Evolutionary conservation across 2,329 filamentous ascomycete species (phyloP), one percentile per base, ranked within the genome.

Genomic region (Kalmusia sp.): DNA sequence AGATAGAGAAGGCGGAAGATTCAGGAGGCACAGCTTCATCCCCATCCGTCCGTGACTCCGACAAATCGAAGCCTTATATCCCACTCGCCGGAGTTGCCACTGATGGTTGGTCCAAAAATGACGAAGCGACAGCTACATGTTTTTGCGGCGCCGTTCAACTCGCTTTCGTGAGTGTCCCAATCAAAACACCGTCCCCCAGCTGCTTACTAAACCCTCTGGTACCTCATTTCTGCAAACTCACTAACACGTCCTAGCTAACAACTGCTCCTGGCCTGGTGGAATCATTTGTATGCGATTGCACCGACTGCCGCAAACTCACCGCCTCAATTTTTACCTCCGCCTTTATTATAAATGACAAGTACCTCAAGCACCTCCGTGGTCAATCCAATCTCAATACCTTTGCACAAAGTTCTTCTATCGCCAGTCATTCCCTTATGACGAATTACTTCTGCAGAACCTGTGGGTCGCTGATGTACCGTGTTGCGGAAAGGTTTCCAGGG

Each of bases 341-440:
- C 69, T 85, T 87, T 57, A 74, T 74, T 38, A 66, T 86, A 24
- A 56, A 59, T 11, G 76, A 84, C 64, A 65, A 68, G 0, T 56
- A 81, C 55, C 64, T 86, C 0, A 76, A 64, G 41, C 80, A 84
- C 61, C 6, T 82, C 0, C 81, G 83, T 6, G 84, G 84, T 7
- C 70, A 71, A 2, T 78, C 81, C 1, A 80, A 79, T 14, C 74
- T 87, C 3, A 81, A 64, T n/a, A 59, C 63, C 0, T 86, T 72
- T 47, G 54, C 59, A 6, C 80, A 86, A 38, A 49, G 44, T 0
- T 31, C 54, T 12, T 68, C 67, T 0, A 79, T 84, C 34, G 74
- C 57, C 0, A 76, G 57, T 2, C 55, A 57, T 3, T 57, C 61
- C 22, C 43, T 46, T 28, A 31, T 44, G 40, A 28, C 31, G 15